Base-by-base conservation (phyloP, 371 early-diverging fungal genomes). In the Rhizomucor pusillus region DNA sequence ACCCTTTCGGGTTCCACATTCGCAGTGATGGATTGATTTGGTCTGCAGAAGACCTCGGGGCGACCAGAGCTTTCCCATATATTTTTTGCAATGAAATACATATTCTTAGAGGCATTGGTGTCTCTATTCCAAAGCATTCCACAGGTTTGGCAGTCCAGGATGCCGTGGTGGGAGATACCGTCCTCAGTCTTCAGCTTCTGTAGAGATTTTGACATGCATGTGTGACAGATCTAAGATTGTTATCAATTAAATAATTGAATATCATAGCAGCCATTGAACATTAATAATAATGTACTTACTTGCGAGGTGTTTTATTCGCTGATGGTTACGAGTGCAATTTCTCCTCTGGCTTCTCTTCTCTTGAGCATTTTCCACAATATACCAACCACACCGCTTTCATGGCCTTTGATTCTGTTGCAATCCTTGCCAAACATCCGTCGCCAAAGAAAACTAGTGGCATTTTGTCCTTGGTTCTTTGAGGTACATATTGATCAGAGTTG, bases 371-470 rank as follows among this genome's bases (percentile, higher is more conserved):
- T 29, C 43, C 44, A 44, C 29, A 41, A 20, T 24, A 40, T 52
- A 14, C 41, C 41, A 7, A 52, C 52, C 16, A 41, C 44, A 20
- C 19, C 52, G 13, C 29, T 43, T 13, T 40, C 7, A 25, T 52
- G 25, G 16, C 52, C 52, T 23, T 52, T 52, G 34, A 29, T 18
- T 7, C 29, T 25, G 19, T 20, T 39, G 13, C 12, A 9, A 41
- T 40, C 24, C 18, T 52, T 52, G 24, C 52, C 43, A 41, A 44
- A 52, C 43, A 52, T 52, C 10, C 52, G 14, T 13, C 44, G n/a
- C 52, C 52, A 43, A 52, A 52, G 11, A 52, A 41, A 12, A 52
- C 9, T 5, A 52, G 40, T 16, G 52, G 52, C 52, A 52, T 52
- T 36, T 36, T 50, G 12, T 36, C 50, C 25, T 50, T 19, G 37